Evolutionary conservation across 352 stramenopile genomes (phyloP).

Genomic region (Phytopythium litorale): DNA sequence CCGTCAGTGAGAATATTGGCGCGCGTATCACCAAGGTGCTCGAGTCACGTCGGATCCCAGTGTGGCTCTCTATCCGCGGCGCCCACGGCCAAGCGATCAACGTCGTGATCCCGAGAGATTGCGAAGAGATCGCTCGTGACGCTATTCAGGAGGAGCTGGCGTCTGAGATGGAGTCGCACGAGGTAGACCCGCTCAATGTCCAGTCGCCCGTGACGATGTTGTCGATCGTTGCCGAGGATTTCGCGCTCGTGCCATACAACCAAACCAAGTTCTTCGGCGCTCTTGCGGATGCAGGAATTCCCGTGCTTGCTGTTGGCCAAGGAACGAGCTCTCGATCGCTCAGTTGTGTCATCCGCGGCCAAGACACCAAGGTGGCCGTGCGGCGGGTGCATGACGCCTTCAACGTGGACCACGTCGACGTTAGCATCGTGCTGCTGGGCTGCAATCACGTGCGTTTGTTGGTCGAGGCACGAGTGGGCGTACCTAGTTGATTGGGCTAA

Average conservation of each 20-base stretch:
- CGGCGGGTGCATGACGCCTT: constrained; percentile 77
- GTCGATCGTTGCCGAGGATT: constrained; percentile 76
- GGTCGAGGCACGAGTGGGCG: background rate
- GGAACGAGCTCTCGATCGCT: constrained; percentile 76
- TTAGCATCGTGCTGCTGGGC: constrained; percentile 64
- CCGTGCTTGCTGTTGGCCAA: constrained; percentile 71
- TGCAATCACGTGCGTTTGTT: constrained; percentile 48
- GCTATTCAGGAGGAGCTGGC: constrained; percentile 58
- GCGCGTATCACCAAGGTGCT: constrained; percentile 71
- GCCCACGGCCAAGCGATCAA: constrained; percentile 80
- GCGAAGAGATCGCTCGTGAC: constrained; percentile 25
- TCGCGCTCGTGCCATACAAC: constrained; percentile 67
- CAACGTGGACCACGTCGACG: constrained; percentile 73
- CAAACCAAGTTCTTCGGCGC: constrained; percentile 79
- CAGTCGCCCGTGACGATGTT: constrained; percentile 79
- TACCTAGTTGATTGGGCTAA: background rate
- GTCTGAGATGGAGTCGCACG: constrained; percentile 54
- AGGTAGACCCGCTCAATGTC: constrained; percentile 68
- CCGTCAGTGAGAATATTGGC: constrained; percentile 60
- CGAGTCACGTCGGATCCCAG: constrained; percentile 54
- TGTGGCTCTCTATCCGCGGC: constrained; percentile 79
- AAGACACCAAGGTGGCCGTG: constrained; percentile 71
- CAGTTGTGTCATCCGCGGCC: constrained; percentile 67
- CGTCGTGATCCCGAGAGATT: constrained; percentile 53
- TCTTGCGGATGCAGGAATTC: constrained; percentile 58